phyloP scores from a whole-genome alignment of 164 flowering plant species.

The Macadamia integrifolia region DNA sequence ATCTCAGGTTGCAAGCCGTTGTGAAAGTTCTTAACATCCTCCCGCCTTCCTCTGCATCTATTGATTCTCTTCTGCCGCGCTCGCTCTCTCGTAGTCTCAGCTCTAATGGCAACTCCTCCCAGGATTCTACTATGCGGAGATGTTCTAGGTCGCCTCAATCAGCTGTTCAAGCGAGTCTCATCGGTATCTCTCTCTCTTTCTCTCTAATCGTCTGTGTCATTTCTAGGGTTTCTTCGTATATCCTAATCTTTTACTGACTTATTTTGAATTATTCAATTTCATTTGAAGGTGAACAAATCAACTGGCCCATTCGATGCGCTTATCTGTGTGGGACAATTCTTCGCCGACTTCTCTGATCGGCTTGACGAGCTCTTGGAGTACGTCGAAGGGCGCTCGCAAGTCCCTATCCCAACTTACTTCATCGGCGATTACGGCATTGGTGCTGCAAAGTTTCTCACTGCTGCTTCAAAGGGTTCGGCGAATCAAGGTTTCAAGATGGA shows the following conservation, averaged over 20 bases:
- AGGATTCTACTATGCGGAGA: slow-evolving; percentile 88
- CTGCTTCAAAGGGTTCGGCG: slow-evolving; percentile 36
- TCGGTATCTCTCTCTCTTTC: slow-evolving; percentile 35
- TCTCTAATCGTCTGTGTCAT: slow-evolving; percentile 16
- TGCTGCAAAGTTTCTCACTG: slow-evolving; percentile 48
- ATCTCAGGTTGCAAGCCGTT: too few relatives aligned
- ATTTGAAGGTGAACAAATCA: slow-evolving; percentile 72
- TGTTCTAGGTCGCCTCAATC: slow-evolving; percentile 73
- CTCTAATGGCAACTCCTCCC: slow-evolving; percentile 55
- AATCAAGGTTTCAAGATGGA: slow-evolving; percentile 82
- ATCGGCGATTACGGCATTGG: slow-evolving; percentile 86
- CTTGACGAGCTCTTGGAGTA: slow-evolving; percentile 56
- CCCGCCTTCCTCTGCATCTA: too few relatives aligned
- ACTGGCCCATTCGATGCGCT: slow-evolving; percentile 88
- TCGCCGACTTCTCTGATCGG: slow-evolving; percentile 66
- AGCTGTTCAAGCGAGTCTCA: slow-evolving; percentile 78
- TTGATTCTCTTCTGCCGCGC: neutral
- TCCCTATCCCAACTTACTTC: slow-evolving; percentile 87
- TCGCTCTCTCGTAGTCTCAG: slow-evolving; percentile 1
- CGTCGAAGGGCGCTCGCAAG: slow-evolving; percentile 46
- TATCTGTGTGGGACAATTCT: slow-evolving; percentile 94
- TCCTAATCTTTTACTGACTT: neutral
- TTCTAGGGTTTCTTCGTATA: neutral
- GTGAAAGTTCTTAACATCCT: too few relatives aligned
- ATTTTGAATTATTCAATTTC: neutral